These are phyloP conservation scores for Evansstolkia leycettana DNA, from an alignment of 495 filamentous ascomycete species.

Conservation along the genomic window DNA sequence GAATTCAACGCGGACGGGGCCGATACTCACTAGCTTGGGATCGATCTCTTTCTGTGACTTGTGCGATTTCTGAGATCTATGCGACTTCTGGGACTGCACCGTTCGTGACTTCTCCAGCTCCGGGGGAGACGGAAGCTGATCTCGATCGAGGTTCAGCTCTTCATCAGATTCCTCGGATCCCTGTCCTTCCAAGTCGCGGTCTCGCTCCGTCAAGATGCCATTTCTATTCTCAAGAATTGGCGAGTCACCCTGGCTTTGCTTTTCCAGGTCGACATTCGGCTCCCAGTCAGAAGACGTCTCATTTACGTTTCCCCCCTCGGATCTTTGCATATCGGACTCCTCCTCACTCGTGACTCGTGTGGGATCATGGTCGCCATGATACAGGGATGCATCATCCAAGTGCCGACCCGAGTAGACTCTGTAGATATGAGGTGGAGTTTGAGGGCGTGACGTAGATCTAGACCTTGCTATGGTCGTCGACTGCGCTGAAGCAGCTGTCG, in stretches of 20 bases:
- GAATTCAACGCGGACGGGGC: conserved; percentile 1
- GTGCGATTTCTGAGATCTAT: too few species aligned
- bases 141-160: conserved; percentile 3
- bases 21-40: conserved; percentile 17
- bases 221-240: conserved; percentile 13
- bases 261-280: conserved; percentile 1
- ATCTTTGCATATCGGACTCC: neutral
- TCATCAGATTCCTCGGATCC: neutral
- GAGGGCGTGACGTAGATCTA: too few species aligned
- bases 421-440: too few species aligned
- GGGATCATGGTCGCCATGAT: too few species aligned
- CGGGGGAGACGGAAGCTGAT: neutral
- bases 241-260: neutral
- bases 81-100: conserved; percentile 6
- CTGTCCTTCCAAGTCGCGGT: conserved; percentile 18
- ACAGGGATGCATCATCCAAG: too few species aligned
- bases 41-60: conserved; percentile 10
- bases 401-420: too few species aligned
- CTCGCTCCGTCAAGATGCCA: conserved; percentile 20
- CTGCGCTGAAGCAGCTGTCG: too few species aligned
- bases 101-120: conserved; percentile 12
- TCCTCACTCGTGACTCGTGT: conserved; percentile 7
- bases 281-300: too few species aligned
- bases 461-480: too few species aligned
- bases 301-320: neutral